Conservation (phyloP, 108 stramenopile genomes). For the Mediolabrus comicus region DNA sequence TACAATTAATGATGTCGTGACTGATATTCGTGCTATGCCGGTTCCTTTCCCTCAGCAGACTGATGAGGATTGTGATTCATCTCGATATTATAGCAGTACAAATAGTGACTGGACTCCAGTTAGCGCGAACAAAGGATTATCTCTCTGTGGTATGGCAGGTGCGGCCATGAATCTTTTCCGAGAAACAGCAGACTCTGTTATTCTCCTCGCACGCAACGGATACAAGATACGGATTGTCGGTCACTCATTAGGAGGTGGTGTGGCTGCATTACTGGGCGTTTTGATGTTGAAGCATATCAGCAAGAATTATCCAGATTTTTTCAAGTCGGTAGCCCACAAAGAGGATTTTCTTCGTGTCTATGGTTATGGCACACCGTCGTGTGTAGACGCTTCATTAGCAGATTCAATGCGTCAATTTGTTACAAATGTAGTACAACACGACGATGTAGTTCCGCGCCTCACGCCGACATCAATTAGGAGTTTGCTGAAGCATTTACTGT, state of each 20-base stretch:
- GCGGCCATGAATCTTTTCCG: slow-evolving; percentile 75
- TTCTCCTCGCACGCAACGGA: slow-evolving; percentile 61
- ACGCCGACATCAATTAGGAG: slow-evolving; percentile 88
- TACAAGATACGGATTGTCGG: slow-evolving; percentile 84
- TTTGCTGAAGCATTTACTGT: slow-evolving; percentile 82
- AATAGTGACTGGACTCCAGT: slow-evolving; percentile 75
- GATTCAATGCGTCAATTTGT: slow-evolving; percentile 67
- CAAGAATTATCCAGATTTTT: neutral
- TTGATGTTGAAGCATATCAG: slow-evolving; percentile 67
- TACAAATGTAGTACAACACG: slow-evolving; percentile 87
- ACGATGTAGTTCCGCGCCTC: slow-evolving; percentile 93
- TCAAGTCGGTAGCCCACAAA: slow-evolving; percentile 1
- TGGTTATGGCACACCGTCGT: slow-evolving; percentile 90
- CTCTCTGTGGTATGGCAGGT: slow-evolving; percentile 84
- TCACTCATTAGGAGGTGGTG: slow-evolving; percentile 86
- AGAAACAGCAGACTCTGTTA: slow-evolving; percentile 72
- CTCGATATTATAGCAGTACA: slow-evolving; percentile 18
- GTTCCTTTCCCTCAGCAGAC: slow-evolving; percentile 76
- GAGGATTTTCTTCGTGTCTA: slow-evolving; percentile 77
- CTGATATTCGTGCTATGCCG: slow-evolving; percentile 92
- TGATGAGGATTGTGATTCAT: slow-evolving; percentile 37
- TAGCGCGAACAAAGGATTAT: slow-evolving; percentile 65
- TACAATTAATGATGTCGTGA: slow-evolving; percentile 92
- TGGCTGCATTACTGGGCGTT: slow-evolving; percentile 81
- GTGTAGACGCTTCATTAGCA: slow-evolving; percentile 84